phyloP scores from a whole-genome alignment of 805 yeast species.

The Ogataea dorogensis region DNA sequence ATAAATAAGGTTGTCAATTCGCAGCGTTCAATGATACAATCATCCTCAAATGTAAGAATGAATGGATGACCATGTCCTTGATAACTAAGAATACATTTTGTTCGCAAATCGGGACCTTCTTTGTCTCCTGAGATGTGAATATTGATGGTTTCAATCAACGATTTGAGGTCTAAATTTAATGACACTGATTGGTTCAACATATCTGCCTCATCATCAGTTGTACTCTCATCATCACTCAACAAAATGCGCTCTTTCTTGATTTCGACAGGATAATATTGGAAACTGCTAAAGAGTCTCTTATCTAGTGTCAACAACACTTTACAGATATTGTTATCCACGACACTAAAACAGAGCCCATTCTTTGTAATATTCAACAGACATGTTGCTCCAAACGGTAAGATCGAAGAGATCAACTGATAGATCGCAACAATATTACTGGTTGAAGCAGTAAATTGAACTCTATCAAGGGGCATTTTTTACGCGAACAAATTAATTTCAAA shows the following conservation, averaged over 20 bases:
- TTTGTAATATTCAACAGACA: constrained; percentile 38
- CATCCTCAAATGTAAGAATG: constrained; percentile 52
- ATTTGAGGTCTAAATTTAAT: constrained; percentile 43
- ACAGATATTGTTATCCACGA: constrained; percentile 45
- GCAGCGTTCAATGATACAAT: constrained; percentile 53
- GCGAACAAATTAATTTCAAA: constrained; percentile 3
- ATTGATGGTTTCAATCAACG: constrained; percentile 51
- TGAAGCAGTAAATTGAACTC: constrained; percentile 28
- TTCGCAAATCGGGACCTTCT: constrained; percentile 21
- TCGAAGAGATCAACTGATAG: constrained; percentile 28
- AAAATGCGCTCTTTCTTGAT: constrained; percentile 11
- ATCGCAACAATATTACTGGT: constrained; percentile 27
- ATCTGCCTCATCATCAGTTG: constrained; percentile 13
- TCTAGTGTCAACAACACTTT: constrained; percentile 39
- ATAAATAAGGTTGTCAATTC: constrained; percentile 48
- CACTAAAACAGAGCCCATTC: constrained; percentile 52
- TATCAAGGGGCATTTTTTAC: constrained; percentile 13
- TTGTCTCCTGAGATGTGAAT: constrained; percentile 34
- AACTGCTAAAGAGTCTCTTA: constrained; percentile 36
- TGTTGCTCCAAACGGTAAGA: constrained; percentile 31
- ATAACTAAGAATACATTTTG: constrained; percentile 51
- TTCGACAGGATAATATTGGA: constrained; percentile 24
- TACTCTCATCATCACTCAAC: constrained; percentile 6
- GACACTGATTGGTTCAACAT: constrained; percentile 18
- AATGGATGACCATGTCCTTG: constrained; percentile 53